Conservation (phyloP, 495 filamentous ascomycete genomes). For the Saxophila tyrrhenica region DNA sequence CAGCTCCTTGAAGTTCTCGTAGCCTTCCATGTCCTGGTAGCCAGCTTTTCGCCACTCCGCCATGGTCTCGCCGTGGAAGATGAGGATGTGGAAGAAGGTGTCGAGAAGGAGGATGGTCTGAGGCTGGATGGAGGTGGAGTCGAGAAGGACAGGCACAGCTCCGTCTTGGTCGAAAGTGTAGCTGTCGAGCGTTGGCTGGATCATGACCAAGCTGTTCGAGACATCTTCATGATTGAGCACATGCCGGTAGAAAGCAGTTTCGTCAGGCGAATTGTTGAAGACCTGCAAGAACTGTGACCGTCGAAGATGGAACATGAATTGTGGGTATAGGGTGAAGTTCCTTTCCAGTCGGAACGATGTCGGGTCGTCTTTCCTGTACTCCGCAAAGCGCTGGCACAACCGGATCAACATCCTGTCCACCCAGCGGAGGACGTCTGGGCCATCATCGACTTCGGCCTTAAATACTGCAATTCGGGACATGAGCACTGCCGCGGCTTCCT, state of each 20-base stretch:
- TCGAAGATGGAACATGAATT: slow-evolving; percentile 99
- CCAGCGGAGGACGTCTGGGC: slow-evolving; percentile 97
- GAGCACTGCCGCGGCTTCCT: slow-evolving; percentile 93
- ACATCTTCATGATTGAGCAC: slow-evolving; percentile 97
- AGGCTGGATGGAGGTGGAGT: slow-evolving; percentile 91
- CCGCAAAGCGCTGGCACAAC: slow-evolving; percentile 90
- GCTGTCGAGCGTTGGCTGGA: slow-evolving; percentile 93
- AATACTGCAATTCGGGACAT: slow-evolving; percentile 99
- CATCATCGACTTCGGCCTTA: slow-evolving; percentile 97
- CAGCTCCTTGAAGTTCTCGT: slow-evolving; percentile 86
- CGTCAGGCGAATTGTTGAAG: slow-evolving; percentile 98
- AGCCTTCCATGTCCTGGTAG: slow-evolving; percentile 96
- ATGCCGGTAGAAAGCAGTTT: slow-evolving; percentile 97
- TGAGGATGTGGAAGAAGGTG: slow-evolving; percentile 99
- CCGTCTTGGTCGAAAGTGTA: slow-evolving; percentile 95
- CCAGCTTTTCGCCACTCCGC: slow-evolving; percentile 98
- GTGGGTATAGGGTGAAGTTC: slow-evolving; percentile 97
- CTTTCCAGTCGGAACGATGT: slow-evolving; percentile 97
- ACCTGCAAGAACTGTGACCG: slow-evolving; percentile 97
- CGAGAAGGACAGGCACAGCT: slow-evolving; percentile 78
- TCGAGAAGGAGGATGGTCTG: slow-evolving; percentile 91
- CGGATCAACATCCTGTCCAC: slow-evolving; percentile 98
- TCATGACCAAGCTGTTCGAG: slow-evolving; percentile 95
- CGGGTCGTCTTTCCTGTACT: slow-evolving; percentile 97
- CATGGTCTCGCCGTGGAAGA: slow-evolving; percentile 96